Conservation (phyloP, 768 basidiomycete genomes). For the Pleurotus sapidus region DNA sequence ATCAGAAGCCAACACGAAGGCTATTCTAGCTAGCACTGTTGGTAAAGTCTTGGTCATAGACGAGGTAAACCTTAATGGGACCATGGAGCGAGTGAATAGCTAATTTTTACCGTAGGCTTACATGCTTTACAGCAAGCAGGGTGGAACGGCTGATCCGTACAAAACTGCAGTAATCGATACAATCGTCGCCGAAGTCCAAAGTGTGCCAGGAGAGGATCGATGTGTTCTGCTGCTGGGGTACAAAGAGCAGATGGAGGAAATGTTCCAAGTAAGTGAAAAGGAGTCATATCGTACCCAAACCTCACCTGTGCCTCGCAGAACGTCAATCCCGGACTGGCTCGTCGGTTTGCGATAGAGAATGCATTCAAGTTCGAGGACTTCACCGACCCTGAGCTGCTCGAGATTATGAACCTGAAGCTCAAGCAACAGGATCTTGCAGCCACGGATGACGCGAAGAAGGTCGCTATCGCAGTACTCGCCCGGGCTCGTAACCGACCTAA, state of each 20-base stretch:
- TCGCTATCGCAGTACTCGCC: slow-evolving; percentile 48
- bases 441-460: slow-evolving; percentile 51
- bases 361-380: slow-evolving; percentile 73
- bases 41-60: slow-evolving; percentile 74
- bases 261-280: slow-evolving; percentile 56
- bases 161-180: slow-evolving; percentile 74
- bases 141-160: slow-evolving; percentile 41
- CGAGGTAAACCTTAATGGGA: slow-evolving; percentile 38
- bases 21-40: slow-evolving; percentile 51
- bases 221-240: slow-evolving; percentile 68
- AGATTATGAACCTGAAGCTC: slow-evolving; percentile 56
- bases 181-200: slow-evolving; percentile 72
- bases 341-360: slow-evolving; percentile 67
- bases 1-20: slow-evolving; percentile 65
- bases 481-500: slow-evolving; percentile 48
- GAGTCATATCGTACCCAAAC: background rate
- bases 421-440: slow-evolving; percentile 54
- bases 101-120: slow-evolving; percentile 44
- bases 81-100: background rate
- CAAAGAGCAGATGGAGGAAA: slow-evolving; percentile 63
- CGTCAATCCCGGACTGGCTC: slow-evolving; percentile 64
- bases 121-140: slow-evolving; percentile 55
- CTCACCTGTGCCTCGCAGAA: slow-evolving; percentile 37
- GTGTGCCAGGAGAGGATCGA: slow-evolving; percentile 64
- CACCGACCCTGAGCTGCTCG: slow-evolving; percentile 44